phyloP scores from a whole-genome alignment of 257 asterid genomes.

The Nicotiana noctiflora region DNA sequence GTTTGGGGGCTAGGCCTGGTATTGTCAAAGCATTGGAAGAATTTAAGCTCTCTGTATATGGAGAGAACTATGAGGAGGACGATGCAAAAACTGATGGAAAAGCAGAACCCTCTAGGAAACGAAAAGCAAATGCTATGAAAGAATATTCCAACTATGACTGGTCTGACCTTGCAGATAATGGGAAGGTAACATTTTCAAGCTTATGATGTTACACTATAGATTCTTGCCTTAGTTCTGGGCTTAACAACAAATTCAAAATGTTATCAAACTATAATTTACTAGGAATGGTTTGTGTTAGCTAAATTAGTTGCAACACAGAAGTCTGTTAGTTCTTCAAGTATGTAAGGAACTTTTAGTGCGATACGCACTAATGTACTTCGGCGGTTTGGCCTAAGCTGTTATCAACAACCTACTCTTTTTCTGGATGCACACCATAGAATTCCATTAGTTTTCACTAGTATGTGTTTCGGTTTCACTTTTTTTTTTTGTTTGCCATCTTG shows the following conservation, averaged over 20 bases:
- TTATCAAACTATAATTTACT: not conserved
- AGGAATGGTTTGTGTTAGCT: too few relatives aligned
- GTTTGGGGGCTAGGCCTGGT: slow-evolving; percentile 54
- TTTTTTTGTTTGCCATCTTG: slow-evolving; percentile 7
- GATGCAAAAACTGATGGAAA: slow-evolving; percentile 34
- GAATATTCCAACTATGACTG: slow-evolving; percentile 58
- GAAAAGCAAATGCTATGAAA: slow-evolving; percentile 66
- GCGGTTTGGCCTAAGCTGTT: not conserved
- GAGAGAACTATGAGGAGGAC: slow-evolving; percentile 56
- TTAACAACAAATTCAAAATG: not conserved
- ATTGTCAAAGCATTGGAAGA: slow-evolving; percentile 81
- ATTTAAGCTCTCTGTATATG: slow-evolving; percentile 71
- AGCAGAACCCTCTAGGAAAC: slow-evolving; percentile 56
- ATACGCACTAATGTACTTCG: not conserved
- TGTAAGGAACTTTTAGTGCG: not conserved
- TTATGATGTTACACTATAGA: not conserved
- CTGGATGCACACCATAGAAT: not conserved
- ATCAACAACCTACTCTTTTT: not conserved
- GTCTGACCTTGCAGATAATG: slow-evolving; percentile 83
- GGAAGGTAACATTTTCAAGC: slow-evolving; percentile 45
- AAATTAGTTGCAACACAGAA: too few relatives aligned
- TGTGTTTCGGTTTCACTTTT: not conserved
- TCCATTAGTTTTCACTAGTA: not conserved
- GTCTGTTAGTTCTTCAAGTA: too few relatives aligned
- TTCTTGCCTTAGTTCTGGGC: not conserved